Percentiles rank a stretch among this genome's conserved stretches.
These are phyloP conservation scores for Vitis hybrid DNA, from an alignment of 177 flowering plant genomes.

Conservation along the genomic window DNA sequence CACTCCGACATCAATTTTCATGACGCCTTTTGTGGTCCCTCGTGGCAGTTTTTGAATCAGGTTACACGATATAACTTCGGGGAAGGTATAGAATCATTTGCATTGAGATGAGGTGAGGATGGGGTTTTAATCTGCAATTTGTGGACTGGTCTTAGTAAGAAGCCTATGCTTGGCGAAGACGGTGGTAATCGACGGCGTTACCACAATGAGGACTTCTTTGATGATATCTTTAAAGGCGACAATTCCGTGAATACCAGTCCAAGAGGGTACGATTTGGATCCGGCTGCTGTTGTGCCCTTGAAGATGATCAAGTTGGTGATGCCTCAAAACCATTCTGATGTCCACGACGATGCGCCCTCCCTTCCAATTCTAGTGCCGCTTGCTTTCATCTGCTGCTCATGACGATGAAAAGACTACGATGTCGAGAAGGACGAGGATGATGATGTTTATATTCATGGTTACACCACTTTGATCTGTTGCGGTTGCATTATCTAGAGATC, in stretches of 20 bases:
- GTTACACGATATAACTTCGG: conserved; percentile 37
- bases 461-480: conserved; percentile 8
- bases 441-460: too few species aligned
- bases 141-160: conserved; percentile 50
- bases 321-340: too few species aligned
- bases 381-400: too few species aligned
- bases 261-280: conserved; percentile 30
- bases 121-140: conserved; percentile 10
- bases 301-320: too few species aligned
- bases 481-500: conserved; percentile 33
- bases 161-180: conserved; percentile 81
- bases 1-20: conserved; percentile 61
- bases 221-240: conserved; percentile 66
- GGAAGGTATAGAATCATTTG: conserved; percentile 16
- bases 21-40: conserved; percentile 94
- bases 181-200: conserved; percentile 31
- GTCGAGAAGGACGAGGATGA: too few species aligned
- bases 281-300: not conserved
- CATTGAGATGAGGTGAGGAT: conserved; percentile 14
- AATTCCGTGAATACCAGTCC: conserved; percentile 39
- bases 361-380: too few species aligned
- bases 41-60: conserved; percentile 52
- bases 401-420: too few species aligned
- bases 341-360: too few species aligned
- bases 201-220: conserved; percentile 52